phyloP scores from a whole-genome alignment of 371 early-diverging fungal species.

The Capillidium heterosporum region DNA sequence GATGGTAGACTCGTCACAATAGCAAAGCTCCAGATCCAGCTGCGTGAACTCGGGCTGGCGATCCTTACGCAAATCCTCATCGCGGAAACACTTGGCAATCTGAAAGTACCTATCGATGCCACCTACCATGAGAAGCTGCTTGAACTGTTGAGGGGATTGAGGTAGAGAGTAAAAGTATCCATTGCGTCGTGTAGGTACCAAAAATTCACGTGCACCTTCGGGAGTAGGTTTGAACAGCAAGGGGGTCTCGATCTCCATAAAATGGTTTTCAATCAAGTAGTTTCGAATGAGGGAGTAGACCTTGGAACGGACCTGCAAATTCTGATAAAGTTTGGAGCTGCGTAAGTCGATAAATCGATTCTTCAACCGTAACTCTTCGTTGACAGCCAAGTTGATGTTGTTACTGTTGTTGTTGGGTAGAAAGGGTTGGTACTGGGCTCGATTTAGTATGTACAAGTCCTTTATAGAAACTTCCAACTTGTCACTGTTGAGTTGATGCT shows the following conservation, averaged over 20 bases:
- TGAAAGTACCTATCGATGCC: constrained; percentile 85
- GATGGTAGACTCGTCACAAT: constrained; percentile 46
- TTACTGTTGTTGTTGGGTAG: not conserved
- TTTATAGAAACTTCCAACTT: not conserved
- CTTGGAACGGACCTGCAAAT: constrained; percentile 45
- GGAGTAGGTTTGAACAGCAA: constrained; percentile 83
- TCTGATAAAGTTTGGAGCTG: constrained; percentile 48
- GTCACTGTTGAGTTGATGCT: constrained; percentile 29
- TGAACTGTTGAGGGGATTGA: constrained; percentile 85
- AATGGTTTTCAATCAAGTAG: constrained; percentile 16
- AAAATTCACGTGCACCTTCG: constrained; percentile 84
- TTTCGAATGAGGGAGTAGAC: not conserved
- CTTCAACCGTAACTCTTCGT: constrained; percentile 59
- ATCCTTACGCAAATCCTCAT: constrained; percentile 76
- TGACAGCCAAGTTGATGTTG: constrained; percentile 7
- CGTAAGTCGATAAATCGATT: constrained; percentile 71
- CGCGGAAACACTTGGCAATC: constrained; percentile 83
- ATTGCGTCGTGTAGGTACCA: constrained; percentile 67
- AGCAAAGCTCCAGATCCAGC: constrained; percentile 83
- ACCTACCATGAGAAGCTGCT: constrained; percentile 81
- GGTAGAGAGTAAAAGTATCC: constrained; percentile 74
- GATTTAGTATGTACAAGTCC: not conserved
- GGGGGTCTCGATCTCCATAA: constrained; percentile 86
- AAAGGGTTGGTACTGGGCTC: not conserved
- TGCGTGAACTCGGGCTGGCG: constrained; percentile 91